Evolutionary conservation across 1,139 yeast genomes (phyloP).

Genomic region (Taphrina communis): DNA sequence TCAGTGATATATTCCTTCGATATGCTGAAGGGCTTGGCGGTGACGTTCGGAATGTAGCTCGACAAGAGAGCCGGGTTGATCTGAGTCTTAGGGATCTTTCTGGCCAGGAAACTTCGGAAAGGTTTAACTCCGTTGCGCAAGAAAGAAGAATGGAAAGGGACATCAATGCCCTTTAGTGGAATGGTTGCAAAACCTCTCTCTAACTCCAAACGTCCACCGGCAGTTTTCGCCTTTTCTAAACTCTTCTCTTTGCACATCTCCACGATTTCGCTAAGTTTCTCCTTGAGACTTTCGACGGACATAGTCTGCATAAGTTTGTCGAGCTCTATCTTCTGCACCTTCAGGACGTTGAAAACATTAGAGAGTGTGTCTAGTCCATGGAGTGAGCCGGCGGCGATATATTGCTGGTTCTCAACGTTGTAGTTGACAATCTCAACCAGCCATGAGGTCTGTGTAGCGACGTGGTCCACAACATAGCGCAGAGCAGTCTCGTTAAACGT

Average conservation of each 20-base stretch:
- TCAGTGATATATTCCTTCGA: constrained; percentile 96
- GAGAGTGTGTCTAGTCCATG: constrained; percentile 92
- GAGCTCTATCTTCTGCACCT: constrained; percentile 91
- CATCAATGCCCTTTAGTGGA: constrained; percentile 97
- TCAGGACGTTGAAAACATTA: constrained; percentile 89
- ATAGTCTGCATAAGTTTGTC: constrained; percentile 81
- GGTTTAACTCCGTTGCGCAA: constrained; percentile 98
- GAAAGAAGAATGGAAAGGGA: constrained; percentile 98
- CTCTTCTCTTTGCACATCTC: constrained; percentile 82
- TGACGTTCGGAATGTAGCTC: constrained; percentile 96
- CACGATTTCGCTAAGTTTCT: constrained; percentile 84
- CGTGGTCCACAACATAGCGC: constrained; percentile 91
- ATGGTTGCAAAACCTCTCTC: constrained; percentile 98
- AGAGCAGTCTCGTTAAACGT: constrained; percentile 92
- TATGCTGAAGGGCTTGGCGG: constrained; percentile 95
- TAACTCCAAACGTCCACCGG: constrained; percentile 63
- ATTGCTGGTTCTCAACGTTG: constrained; percentile 97
- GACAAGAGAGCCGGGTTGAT: constrained; percentile 92
- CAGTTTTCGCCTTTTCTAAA: constrained; percentile 85
- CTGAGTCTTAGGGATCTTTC: constrained; percentile 93
- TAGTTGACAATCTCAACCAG: constrained; percentile 95
- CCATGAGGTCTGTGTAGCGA: constrained; percentile 84
- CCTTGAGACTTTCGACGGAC: constrained; percentile 85
- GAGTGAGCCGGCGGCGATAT: constrained; percentile 97
- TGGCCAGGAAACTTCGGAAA: constrained; percentile 94